Evolutionary conservation across 495 filamentous ascomycete species (phyloP).

Genomic region (Saxophila tyrrhenica): DNA sequence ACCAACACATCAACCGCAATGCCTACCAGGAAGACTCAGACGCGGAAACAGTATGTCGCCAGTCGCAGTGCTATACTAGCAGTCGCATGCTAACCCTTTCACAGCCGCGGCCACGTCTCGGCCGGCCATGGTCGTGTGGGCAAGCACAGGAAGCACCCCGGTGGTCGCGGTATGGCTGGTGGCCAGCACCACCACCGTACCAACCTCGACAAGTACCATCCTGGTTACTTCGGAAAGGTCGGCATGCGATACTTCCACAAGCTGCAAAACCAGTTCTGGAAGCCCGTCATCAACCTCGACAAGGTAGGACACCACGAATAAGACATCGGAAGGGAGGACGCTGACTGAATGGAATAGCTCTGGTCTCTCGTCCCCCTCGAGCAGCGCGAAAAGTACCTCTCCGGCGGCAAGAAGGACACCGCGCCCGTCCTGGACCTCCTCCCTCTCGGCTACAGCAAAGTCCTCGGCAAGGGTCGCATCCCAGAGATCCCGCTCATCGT

Average conservation of each 20-base stretch:
- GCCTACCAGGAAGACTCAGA: conserved; percentile 75
- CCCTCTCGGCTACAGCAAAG: conserved; percentile 82
- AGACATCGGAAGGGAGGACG: too few relatives aligned
- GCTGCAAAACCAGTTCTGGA: conserved; percentile 82
- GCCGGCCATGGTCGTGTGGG: conserved; percentile 87
- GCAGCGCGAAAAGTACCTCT: conserved; percentile 71
- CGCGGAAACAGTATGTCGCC: conserved; percentile 66
- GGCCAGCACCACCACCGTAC: conserved; percentile 77
- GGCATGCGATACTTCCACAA: conserved; percentile 96
- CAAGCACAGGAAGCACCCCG: conserved; percentile 87
- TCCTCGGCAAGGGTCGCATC: conserved; percentile 84
- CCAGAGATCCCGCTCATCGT: conserved; percentile 79
- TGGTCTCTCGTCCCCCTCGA: conserved; percentile 74
- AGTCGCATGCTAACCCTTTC: conserved; percentile 15
- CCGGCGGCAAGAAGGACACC: conserved; percentile 57
- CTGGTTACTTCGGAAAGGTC: conserved; percentile 96
- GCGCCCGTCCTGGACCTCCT: conserved; percentile 89
- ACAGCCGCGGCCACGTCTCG: conserved; percentile 84
- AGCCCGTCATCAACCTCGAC: conserved; percentile 80
- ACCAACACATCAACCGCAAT: conserved; percentile 38
- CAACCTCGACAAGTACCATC: conserved; percentile 91
- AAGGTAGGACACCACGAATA: too few relatives aligned
- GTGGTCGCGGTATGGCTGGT: conserved; percentile 94
- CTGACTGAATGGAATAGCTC: too few relatives aligned
- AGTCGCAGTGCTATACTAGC: conserved; percentile 1